phyloP scores from a whole-genome alignment of 108 stramenopile genomes.

The Cyclotella baltica region DNA sequence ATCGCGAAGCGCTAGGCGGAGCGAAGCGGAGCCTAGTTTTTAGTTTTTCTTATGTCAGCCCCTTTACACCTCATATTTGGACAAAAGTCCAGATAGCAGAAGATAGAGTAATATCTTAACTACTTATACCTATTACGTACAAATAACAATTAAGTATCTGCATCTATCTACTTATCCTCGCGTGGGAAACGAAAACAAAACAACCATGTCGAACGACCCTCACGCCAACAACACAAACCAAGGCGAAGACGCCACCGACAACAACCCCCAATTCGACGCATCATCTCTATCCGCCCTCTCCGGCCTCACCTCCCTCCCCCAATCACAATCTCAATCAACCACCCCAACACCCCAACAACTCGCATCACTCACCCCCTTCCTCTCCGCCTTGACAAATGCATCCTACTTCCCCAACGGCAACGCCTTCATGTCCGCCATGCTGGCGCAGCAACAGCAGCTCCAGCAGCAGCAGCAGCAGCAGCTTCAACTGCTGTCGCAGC shows the following conservation, averaged over 20 bases:
- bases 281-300: neutral
- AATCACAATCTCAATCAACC: neutral
- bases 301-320: neutral
- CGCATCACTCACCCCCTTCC: constrained; percentile 1
- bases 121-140: too few relatives aligned
- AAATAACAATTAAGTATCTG: too few relatives aligned
- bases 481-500: neutral
- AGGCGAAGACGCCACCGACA: neutral
- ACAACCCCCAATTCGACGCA: neutral
- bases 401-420: neutral
- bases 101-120: too few relatives aligned
- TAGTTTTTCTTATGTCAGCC: too few relatives aligned
- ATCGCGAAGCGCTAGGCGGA: too few relatives aligned
- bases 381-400: constrained; percentile 3
- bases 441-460: constrained; percentile 4
- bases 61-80: too few relatives aligned
- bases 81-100: too few relatives aligned
- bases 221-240: neutral
- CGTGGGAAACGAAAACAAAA: too few relatives aligned
- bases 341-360: neutral
- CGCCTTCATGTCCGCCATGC: constrained; percentile 1
- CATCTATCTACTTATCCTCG: too few relatives aligned
- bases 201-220: neutral
- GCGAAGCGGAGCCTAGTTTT: too few relatives aligned
- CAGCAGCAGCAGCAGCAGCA: neutral